phyloP scores from a whole-genome alignment of 1,139 yeast genomes.

The Geotrichum restrictum region DNA sequence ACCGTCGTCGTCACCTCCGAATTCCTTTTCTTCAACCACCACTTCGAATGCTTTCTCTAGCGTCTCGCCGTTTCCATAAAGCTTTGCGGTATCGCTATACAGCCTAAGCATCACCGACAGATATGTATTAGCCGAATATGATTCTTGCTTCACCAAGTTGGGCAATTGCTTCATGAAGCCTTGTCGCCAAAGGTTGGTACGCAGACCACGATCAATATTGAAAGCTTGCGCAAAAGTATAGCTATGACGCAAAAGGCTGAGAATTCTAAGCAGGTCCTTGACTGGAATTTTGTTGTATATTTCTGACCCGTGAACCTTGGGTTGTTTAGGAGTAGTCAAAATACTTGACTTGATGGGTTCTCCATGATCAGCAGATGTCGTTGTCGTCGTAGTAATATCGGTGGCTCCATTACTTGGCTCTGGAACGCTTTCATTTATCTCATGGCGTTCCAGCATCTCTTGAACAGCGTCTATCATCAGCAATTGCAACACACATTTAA shows the following conservation, averaged over 20 bases:
- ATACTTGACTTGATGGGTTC: neutral
- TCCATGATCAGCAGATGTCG: neutral
- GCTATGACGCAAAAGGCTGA: conserved; percentile 60
- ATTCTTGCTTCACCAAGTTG: conserved; percentile 84
- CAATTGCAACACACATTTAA: conserved; percentile 85
- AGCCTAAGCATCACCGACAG: conserved; percentile 75
- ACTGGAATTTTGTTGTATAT: conserved; percentile 72
- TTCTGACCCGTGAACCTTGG: conserved; percentile 25
- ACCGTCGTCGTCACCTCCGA: neutral
- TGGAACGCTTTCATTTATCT: conserved; percentile 27
- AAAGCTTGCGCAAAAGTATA: conserved; percentile 80
- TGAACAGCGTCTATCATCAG: conserved; percentile 82
- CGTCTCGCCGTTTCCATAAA: conserved; percentile 11
- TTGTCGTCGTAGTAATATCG: neutral
- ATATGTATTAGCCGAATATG: conserved; percentile 83
- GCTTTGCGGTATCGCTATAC: conserved; percentile 61
- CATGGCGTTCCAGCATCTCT: conserved; percentile 67
- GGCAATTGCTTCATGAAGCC: conserved; percentile 93
- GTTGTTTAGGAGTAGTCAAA: neutral
- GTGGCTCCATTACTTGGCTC: conserved; percentile 1
- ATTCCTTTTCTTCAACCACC: neutral
- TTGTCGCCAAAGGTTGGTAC: conserved; percentile 84
- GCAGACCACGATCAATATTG: conserved; percentile 80
- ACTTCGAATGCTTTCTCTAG: neutral
- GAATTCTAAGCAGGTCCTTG: conserved; percentile 54